Evolutionary conservation across 169 alveolate species (phyloP), one percentile per base, ranked within the genome.

Genomic region (Plasmodium gonderi): DNA sequence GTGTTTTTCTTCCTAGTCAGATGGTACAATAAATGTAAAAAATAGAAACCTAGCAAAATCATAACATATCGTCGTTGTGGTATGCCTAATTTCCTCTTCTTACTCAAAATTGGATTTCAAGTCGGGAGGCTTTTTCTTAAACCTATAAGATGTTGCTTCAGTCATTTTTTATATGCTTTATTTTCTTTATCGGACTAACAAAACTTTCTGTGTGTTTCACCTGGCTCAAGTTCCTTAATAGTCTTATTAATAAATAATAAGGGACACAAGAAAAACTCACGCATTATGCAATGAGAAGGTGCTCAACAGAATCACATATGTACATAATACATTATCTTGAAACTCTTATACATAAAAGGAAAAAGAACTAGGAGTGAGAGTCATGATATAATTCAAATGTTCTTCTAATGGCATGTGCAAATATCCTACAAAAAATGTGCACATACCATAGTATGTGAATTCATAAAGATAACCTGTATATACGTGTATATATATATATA

Each of bases 91-190:
- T n/a, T 31, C 7, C 20, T 60, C 44, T 47, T 26, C 60, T 82
- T 68, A 82, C 92, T 82, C 80, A 69, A 82, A 82, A 14, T 31
- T 68, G 36, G 47, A 72, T 38, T 47, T 69, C 79, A 82, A 82
- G 49, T 69, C 77, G 20, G 92, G 92, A 26, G 92, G 80, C 31
- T 82, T 72, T 60, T 49, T 82, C 79, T 45, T 68, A 45, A 82
- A 82, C 26, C 75, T 82, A 72, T 82, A 82, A 38, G 92, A 69
- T 36, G n/a, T 45, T 8, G 42, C 82, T 14, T 65, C 29, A 80
- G 2, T 65, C 91, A 80, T 80, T 23, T 79, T 51, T 49, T 33
- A n/a, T 31, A 2, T 20, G 1, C 14, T 14, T 79, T 51, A 23
- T 23, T 33, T 78, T 45, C 8, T 7, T 78, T 51, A 20, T 78